Conservation (phyloP, 352 stramenopile species). For the Globisporangium middletonii region DNA sequence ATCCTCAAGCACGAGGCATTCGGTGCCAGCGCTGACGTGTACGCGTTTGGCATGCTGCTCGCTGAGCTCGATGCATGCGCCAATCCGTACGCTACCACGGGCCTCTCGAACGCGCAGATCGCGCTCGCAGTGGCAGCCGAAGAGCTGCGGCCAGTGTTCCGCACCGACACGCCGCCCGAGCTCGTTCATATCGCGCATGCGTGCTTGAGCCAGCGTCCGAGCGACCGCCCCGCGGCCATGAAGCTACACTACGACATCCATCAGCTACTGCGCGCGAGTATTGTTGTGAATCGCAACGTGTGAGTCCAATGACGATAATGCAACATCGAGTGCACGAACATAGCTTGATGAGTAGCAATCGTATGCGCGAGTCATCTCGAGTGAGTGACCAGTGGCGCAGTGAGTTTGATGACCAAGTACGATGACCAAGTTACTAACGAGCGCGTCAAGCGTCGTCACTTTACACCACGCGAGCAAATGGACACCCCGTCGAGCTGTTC, state of each 20-base stretch:
- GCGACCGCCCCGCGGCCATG: constrained; percentile 45
- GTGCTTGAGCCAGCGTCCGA: constrained; percentile 39
- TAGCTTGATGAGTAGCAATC: not conserved
- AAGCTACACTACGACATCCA: constrained; percentile 58
- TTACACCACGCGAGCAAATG: too few relatives aligned
- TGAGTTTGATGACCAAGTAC: too few relatives aligned
- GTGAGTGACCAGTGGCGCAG: not conserved
- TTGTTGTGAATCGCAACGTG: not conserved
- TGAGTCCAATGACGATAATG: not conserved
- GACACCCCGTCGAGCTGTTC: too few relatives aligned
- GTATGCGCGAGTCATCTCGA: not conserved
- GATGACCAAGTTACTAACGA: too few relatives aligned
- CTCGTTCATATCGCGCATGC: constrained; percentile 40
- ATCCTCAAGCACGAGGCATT: constrained; percentile 21
- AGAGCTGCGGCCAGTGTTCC: constrained; percentile 36
- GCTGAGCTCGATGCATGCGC: constrained; percentile 32
- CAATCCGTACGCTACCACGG: constrained; percentile 11
- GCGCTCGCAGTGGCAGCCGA: constrained; percentile 40
- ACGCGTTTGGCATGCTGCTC: constrained; percentile 30
- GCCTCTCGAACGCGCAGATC: constrained; percentile 20
- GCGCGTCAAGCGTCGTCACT: too few relatives aligned
- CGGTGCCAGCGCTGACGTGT: constrained; percentile 19
- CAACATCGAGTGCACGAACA: not conserved
- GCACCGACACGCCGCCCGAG: constrained; percentile 36
- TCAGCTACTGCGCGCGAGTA: constrained; percentile 7